A percentile compares a stretch with the other conserved stretches of the same genome.
phyloP scores from a whole-genome alignment of 1,284 basidiomycete genomes.

The Irpex rosettiformis region DNA sequence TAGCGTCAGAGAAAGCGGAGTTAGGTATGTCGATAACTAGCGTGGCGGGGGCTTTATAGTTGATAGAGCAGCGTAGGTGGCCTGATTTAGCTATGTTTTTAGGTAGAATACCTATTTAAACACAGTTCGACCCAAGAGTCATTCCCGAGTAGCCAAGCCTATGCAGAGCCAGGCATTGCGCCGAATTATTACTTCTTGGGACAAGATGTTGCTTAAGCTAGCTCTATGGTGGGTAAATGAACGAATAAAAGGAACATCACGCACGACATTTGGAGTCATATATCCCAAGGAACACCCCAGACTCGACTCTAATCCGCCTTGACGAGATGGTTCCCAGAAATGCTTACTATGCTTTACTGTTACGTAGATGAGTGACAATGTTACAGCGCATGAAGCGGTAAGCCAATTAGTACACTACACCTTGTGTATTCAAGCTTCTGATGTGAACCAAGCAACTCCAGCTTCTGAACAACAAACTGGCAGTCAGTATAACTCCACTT shows the following conservation, averaged over 20 bases:
- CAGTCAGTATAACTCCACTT: too few relatives aligned
- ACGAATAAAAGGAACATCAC: neutral
- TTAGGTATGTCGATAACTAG: too few relatives aligned
- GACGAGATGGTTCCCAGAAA: neutral
- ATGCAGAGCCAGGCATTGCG: neutral
- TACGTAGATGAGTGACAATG: too few relatives aligned
- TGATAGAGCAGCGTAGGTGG: neutral
- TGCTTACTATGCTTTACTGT: too few relatives aligned
- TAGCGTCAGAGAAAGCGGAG: too few relatives aligned
- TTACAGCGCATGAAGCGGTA: too few relatives aligned
- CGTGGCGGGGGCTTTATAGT: conserved; percentile 7
- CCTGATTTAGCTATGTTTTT: neutral
- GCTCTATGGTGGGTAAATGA: neutral
- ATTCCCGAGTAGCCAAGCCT: neutral
- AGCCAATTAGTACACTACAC: too few relatives aligned
- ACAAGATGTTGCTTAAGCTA: neutral
- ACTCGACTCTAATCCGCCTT: neutral
- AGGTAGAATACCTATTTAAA: neutral
- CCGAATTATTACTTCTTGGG: neutral
- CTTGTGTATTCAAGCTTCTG: too few relatives aligned
- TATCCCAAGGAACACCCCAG: neutral
- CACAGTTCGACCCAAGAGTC: neutral
- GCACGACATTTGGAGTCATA: neutral
- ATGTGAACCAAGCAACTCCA: too few relatives aligned
- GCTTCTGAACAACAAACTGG: too few relatives aligned